A percentile compares a stretch with the other conserved stretches of the same genome.
These are phyloP conservation scores for Musa beccarii DNA, from an alignment of 176 grass and related monocot genomes.

Conservation along the genomic window DNA sequence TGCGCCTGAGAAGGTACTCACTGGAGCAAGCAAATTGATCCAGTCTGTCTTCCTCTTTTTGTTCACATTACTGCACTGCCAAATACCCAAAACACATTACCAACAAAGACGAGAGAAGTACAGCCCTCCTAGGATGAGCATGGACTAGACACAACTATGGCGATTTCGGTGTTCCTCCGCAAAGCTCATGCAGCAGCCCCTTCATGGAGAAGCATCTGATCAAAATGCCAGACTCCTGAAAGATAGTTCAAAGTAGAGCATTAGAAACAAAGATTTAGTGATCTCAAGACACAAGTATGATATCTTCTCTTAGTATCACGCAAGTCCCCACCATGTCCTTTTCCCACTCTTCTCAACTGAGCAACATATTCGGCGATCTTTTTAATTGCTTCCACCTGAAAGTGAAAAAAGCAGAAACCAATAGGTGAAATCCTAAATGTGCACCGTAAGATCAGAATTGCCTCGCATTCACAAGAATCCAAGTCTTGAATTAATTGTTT, in stretches of 20 bases:
- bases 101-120: background rate
- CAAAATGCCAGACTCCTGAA: slow-evolving; percentile 87
- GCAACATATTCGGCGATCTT: slow-evolving; percentile 70
- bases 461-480: too few relatives aligned
- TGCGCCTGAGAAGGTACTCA: background rate
- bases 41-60: background rate
- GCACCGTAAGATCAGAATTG: too few relatives aligned
- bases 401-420: background rate
- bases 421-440: too few relatives aligned
- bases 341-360: slow-evolving; percentile 76
- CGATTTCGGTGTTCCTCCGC: background rate
- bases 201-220: slow-evolving; percentile 65
- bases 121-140: too few relatives aligned
- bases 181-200: slow-evolving; percentile 1
- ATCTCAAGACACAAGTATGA: background rate
- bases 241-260: slow-evolving; percentile 9
- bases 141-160: too few relatives aligned
- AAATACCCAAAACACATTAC: background rate
- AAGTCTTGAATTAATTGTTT: too few relatives aligned
- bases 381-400: slow-evolving; percentile 79
- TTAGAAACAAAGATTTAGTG: background rate
- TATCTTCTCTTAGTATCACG: background rate
- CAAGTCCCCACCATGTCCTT: slow-evolving; percentile 65
- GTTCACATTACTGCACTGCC: background rate
- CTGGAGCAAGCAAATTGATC: background rate